Base-by-base conservation (phyloP, 2,329 filamentous ascomycete genomes). In the Fonsecaea nubica region DNA sequence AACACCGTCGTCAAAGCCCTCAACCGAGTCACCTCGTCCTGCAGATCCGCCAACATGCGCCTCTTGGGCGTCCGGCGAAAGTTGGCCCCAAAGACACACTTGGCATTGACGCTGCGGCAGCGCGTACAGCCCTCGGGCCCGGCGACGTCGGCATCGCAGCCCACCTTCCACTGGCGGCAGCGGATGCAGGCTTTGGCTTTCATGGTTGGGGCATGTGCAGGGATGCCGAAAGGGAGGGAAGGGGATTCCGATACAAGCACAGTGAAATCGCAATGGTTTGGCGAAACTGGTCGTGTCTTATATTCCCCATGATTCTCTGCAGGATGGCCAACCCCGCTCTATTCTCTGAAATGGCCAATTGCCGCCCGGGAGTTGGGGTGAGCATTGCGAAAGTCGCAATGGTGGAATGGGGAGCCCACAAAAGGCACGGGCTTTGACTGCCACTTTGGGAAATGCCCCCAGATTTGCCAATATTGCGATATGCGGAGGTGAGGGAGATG, bases 91-190 rank as follows among this genome's bases (percentile, higher is more conserved):
- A 66, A 66, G 9, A 53, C 48, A 32, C 64, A 66, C 13, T 45
- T 55, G 32, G 21, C 35, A 48, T 21, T 38, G 38, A 40, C 42
- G 55, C 21, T 60, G 35, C 36, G 64, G 50, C 64, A 66, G 4
- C 64, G 60, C 21, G 64, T 63, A 32, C 64, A 66, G 50, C 60
- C 60, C 12, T 66, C 38, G 15, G 60, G 42, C 2, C 60, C 55
- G 15, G 59, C 45, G 35, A 56, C 32, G n/a, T 63, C 48, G 40
- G 60, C 60, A 21, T 63, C 59, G 33, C 64, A 66, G 15, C 60
- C 60, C 12, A 60, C 56, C 40, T 66, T 66, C 64, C 64, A 66
- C 38, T 66, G 64, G 8, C 64, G 64, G 45, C 64, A 66, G 48
- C 60, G 59, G 1, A 33, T 63, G 38, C 64, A 66, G 7, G 64